Evolutionary conservation across 2,329 filamentous ascomycete genomes (phyloP), one percentile per base, ranked within the genome.

Genomic region (Aureobasidium melanogenum): DNA sequence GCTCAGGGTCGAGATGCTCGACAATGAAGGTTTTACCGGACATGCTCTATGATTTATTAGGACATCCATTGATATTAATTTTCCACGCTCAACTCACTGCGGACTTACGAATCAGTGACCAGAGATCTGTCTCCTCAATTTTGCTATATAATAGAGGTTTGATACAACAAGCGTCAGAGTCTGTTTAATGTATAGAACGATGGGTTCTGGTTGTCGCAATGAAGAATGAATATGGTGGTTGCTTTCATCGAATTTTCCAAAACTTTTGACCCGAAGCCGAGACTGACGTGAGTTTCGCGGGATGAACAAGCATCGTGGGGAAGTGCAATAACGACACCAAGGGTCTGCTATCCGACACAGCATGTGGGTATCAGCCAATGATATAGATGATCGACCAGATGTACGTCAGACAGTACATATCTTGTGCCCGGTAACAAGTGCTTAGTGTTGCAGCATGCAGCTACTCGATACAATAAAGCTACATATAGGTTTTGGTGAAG

Each of bases 1-100:
- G 82, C 75, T 99, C 94, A 43, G 89, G 87, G 77, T 99, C 94
- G 66, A 99, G 86, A 76, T 99, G 93, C 79, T 97, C 93, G 68
- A 97, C 92, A 69, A 97, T 89, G 76, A 94, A 97, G 46, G 86
- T 92, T 75, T 91, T 47, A 30, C 43, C 38, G 2, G 39, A 26
- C 56, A 59, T 63, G 5, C n/a, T 59, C 44, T 39, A 17, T 30
- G 14, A 15, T 15, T 12, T n/a, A 4, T 30, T 47, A 38, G 34
- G 32, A 39, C 6, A 9, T n/a, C 17, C 22, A n/a, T 46, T 58
- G n/a, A 19, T 30, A 24, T 46, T 5, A 5, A 30, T 39, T n/a
- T 36, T 32, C 5, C n/a, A 9, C 4, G 4, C 22, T 36, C 3
- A 24, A 51, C 5, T 28, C 7, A 22, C 15, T 2, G 26, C 24